Evolutionary conservation across 371 early-diverging fungal species (phyloP).

Genomic region (Zopfochytrium polystomum): DNA sequence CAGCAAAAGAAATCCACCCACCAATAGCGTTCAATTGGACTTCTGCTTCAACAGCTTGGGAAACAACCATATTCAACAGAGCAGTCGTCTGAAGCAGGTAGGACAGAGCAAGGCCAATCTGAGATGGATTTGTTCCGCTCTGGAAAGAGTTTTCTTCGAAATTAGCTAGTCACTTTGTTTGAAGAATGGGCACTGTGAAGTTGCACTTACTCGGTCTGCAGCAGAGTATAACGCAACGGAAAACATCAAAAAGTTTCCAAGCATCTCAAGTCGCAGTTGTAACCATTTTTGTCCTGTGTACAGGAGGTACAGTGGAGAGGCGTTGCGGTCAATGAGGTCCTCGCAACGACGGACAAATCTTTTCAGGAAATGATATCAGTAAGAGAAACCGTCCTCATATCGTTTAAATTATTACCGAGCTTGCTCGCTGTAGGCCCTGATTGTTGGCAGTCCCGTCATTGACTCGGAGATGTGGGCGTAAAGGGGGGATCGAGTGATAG

Average conservation of each 20-base stretch:
- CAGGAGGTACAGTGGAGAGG: slow-evolving; percentile 22
- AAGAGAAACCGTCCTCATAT: no score
- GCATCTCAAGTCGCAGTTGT: slow-evolving; percentile 69
- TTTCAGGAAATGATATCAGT: background rate
- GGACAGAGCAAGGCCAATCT: slow-evolving; percentile 77
- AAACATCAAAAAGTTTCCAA: slow-evolving; percentile 45
- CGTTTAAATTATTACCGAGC: slow-evolving; percentile 11
- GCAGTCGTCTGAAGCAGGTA: slow-evolving; percentile 75
- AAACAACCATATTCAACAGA: slow-evolving; percentile 54
- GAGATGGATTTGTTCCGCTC: slow-evolving; percentile 34
- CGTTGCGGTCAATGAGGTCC: slow-evolving; percentile 47
- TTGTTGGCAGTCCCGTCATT: slow-evolving; percentile 43
- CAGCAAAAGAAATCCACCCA: background rate
- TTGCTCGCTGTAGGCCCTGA: slow-evolving; percentile 46
- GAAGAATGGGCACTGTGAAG: no score
- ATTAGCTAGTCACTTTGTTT: no score
- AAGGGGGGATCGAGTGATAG: slow-evolving; percentile 41
- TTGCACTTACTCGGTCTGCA: slow-evolving; percentile 5
- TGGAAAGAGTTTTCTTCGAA: background rate
- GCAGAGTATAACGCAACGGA: slow-evolving; percentile 32
- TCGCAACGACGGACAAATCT: slow-evolving; percentile 28
- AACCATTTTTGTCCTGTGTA: slow-evolving; percentile 34
- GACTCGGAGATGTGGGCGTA: slow-evolving; percentile 51
- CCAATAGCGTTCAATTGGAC: slow-evolving; percentile 28
- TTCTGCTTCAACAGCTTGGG: slow-evolving; percentile 24